Evolutionary conservation across 495 filamentous ascomycete genomes (phyloP), one percentile per base, ranked within the genome.

Genomic region (Jackrogersella multiformis): DNA sequence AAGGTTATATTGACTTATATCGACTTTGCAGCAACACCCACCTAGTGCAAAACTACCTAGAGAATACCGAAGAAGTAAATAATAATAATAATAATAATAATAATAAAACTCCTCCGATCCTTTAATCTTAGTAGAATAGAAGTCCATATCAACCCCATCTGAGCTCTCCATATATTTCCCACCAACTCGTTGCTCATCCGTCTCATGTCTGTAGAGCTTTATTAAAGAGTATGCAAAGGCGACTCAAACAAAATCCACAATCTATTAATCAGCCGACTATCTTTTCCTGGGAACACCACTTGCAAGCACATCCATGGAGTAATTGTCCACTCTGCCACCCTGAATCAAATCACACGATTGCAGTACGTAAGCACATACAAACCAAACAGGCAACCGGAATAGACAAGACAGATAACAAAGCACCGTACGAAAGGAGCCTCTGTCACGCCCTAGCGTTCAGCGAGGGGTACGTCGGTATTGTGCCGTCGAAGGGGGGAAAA

Each of bases 401-500:
- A n/a, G n/a, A n/a, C n/a, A n/a, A n/a, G n/a, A n/a, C 41, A 44
- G 16, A 42, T 10, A 45, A 54, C 46, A 52, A 30, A 63, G 21
- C 35, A n/a, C 42, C 51, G 48, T 20, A 57, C 55, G 46, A 46
- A 46, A 51, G 16, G 41, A 48, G 58, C 0, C 38, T 38, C n/a
- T 51, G 21, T 44, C 56, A 61, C 23, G 24, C 52, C 16, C 44
- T 41, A 8, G 28, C 8, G 13, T 59, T 15, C 35, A 63, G 38
- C 7, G 38, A 42, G 38, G 15, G 38, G 41, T 44, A 44, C 41
- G 23, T 10, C 41, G 16, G 41, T 53, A 59, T 64, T 46, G 54
- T 64, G 55, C 45, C 66, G 44, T 68, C 38, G 24, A 41, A 66
- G 63, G n/a, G n/a, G n/a, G n/a, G n/a, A n/a, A n/a, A n/a, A n/a